phyloP scores from a whole-genome alignment of 23 red algal species.

The Chondrus crispus region DNA sequence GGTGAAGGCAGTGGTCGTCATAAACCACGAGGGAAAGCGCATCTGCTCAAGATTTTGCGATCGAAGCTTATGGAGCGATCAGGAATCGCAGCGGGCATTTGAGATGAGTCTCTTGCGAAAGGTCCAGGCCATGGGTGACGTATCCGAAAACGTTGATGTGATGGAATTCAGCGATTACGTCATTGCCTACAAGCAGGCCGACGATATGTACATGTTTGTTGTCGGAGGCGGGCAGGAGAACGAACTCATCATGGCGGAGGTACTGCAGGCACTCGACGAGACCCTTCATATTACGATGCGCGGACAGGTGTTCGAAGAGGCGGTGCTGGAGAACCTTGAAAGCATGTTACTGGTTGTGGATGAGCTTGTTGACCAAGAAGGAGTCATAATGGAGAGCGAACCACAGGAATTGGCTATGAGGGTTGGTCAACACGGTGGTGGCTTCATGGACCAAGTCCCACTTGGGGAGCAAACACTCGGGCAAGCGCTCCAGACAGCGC shows the following conservation, averaged over 20 bases:
- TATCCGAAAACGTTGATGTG: conserved; percentile 59
- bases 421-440: conserved; percentile 49
- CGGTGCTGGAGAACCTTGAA: conserved; percentile 68
- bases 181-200: conserved; percentile 70
- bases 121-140: conserved; percentile 74
- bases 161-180: conserved; percentile 79
- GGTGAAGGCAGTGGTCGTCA: conserved; percentile 74
- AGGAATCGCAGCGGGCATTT: conserved; percentile 69
- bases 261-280: conserved; percentile 60
- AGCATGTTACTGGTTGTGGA: conserved; percentile 74
- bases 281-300: conserved; percentile 72
- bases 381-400: conserved; percentile 86
- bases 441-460: conserved; percentile 67
- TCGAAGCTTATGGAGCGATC: conserved; percentile 46
- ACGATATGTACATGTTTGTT: conserved; percentile 87
- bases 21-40: conserved; percentile 81
- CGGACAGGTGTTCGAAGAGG: conserved; percentile 73
- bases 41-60: conserved; percentile 79
- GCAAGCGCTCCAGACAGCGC: conserved; percentile 73
- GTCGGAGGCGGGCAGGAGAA: conserved; percentile 59
- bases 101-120: conserved; percentile 74
- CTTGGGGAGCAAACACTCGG: conserved; percentile 75
- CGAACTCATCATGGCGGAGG: conserved; percentile 85
- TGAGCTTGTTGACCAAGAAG: conserved; percentile 90
- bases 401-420: conserved; percentile 56